These are phyloP conservation scores for Fagopyrum tataricum DNA, from an alignment of 148 eudicot species.

Conservation along the genomic window DNA sequence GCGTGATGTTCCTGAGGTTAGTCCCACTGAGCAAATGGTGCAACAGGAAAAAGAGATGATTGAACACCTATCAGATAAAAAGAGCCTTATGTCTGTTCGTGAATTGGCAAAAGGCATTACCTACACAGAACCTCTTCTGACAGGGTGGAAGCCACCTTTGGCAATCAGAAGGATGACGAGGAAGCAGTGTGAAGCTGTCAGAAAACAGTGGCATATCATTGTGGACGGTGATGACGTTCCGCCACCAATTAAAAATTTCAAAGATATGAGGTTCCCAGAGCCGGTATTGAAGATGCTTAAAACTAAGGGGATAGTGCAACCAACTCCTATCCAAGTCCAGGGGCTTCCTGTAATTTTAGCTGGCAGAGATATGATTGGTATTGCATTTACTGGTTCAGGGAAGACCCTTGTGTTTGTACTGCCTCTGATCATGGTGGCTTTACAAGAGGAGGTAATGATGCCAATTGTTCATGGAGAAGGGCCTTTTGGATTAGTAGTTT, in stretches of 20 bases:
- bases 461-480: slow-evolving; percentile 80
- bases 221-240: slow-evolving; percentile 83
- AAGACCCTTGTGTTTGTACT: slow-evolving; percentile 77
- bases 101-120: slow-evolving; percentile 86
- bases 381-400: slow-evolving; percentile 89
- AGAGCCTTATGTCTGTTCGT: slow-evolving; percentile 72
- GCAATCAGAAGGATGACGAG: slow-evolving; percentile 54
- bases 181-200: slow-evolving; percentile 43
- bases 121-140: slow-evolving; percentile 62
- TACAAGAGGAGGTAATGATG: slow-evolving; percentile 87
- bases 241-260: slow-evolving; percentile 81
- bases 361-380: slow-evolving; percentile 87
- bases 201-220: slow-evolving; percentile 81
- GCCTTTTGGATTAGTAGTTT: slow-evolving; percentile 73
- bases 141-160: slow-evolving; percentile 74
- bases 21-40: slow-evolving; percentile 54
- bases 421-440: slow-evolving; percentile 77
- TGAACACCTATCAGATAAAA: slow-evolving; percentile 67
- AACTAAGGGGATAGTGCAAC: slow-evolving; percentile 65
- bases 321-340: slow-evolving; percentile 82
- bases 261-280: slow-evolving; percentile 74
- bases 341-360: slow-evolving; percentile 79
- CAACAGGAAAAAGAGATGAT: slow-evolving; percentile 81
- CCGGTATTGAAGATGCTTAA: slow-evolving; percentile 50
- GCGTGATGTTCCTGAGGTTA: slow-evolving; percentile 65